Percentiles rank a stretch among this genome's conserved stretches.
phyloP scores from a whole-genome alignment of 1,139 yeast genomes.

The Hemisphaericaspora subhashii region DNA sequence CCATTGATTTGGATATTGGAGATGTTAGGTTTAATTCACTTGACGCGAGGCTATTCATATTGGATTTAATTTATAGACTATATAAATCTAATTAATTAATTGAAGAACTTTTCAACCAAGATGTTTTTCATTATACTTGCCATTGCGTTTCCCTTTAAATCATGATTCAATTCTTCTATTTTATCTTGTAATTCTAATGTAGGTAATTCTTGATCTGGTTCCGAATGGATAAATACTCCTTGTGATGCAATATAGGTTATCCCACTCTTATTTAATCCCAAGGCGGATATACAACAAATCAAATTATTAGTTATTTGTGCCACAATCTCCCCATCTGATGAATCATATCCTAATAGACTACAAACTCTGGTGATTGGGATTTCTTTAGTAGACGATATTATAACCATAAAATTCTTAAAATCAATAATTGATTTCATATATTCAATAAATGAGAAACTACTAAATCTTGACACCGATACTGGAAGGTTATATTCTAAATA shows the following conservation, averaged over 20 bases:
- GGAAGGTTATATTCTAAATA: slow-evolving; percentile 28
- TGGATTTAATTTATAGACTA: slow-evolving; percentile 17
- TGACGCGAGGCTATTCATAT: slow-evolving; percentile 28
- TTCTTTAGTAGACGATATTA: slow-evolving; percentile 25
- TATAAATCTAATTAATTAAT: slow-evolving; percentile 6
- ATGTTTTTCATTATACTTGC: slow-evolving; percentile 29
- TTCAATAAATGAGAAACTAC: slow-evolving; percentile 18
- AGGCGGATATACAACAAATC: slow-evolving; percentile 23
- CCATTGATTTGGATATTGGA: slow-evolving; percentile 28
- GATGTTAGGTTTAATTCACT: slow-evolving; percentile 30
- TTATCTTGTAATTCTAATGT: slow-evolving; percentile 11
- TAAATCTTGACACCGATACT: slow-evolving; percentile 10
- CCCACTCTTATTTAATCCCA: slow-evolving; percentile 31
- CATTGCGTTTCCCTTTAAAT: slow-evolving; percentile 26
- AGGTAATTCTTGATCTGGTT: not conserved
- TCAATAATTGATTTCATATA: slow-evolving; percentile 28
- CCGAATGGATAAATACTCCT: not conserved
- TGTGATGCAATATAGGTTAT: slow-evolving; percentile 24
- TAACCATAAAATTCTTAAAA: slow-evolving; percentile 28
- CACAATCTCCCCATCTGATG: slow-evolving; percentile 9
- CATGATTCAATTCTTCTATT: slow-evolving; percentile 23
- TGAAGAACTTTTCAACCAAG: slow-evolving; percentile 26
- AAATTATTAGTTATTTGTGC: slow-evolving; percentile 19
- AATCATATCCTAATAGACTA: slow-evolving; percentile 29
- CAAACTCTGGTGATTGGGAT: slow-evolving; percentile 24